Percentiles rank a stretch among this genome's conserved stretches.
phyloP scores from a whole-genome alignment of 2,329 filamentous ascomycete species.

The Alternaria burnsii region DNA sequence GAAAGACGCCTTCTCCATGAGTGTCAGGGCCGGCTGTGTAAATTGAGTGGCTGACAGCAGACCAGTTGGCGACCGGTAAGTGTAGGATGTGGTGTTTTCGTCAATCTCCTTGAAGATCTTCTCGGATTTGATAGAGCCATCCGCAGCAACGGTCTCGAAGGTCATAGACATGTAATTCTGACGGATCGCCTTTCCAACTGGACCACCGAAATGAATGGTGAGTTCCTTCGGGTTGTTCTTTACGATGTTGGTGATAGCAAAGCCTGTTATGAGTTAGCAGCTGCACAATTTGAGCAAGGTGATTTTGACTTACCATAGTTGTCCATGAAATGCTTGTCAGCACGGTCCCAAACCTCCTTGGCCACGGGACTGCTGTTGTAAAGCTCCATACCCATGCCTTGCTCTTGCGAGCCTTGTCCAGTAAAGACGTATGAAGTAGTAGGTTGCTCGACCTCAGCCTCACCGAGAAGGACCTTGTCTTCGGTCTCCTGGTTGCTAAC shows the following conservation, averaged over 20 bases:
- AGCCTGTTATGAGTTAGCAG: conserved; percentile 64
- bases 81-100: conserved; percentile 93
- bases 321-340: conserved; percentile 97
- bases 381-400: conserved; percentile 99
- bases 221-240: conserved; percentile 99
- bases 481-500: conserved; percentile 94
- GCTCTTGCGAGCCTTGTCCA: conserved; percentile 96
- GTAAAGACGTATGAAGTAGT: conserved; percentile 98
- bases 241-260: conserved; percentile 98
- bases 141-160: conserved; percentile 93
- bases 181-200: conserved; percentile 94
- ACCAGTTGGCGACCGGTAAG: conserved; percentile 93
- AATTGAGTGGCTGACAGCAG: conserved; percentile 97
- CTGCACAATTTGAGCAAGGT: background rate
- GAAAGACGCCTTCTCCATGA: conserved; percentile 99
- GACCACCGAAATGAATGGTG: conserved; percentile 96
- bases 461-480: conserved; percentile 93
- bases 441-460: conserved; percentile 97
- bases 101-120: conserved; percentile 99
- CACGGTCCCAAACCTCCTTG: conserved; percentile 89
- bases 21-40: conserved; percentile 93
- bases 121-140: conserved; percentile 95
- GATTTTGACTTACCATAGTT: conserved; percentile 80
- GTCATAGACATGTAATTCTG: conserved; percentile 99
- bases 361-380: conserved; percentile 93